Percentiles rank a stretch among this genome's conserved stretches.
Conservation (phyloP, 176 grass and related monocot species). For the Carex parvula region DNA sequence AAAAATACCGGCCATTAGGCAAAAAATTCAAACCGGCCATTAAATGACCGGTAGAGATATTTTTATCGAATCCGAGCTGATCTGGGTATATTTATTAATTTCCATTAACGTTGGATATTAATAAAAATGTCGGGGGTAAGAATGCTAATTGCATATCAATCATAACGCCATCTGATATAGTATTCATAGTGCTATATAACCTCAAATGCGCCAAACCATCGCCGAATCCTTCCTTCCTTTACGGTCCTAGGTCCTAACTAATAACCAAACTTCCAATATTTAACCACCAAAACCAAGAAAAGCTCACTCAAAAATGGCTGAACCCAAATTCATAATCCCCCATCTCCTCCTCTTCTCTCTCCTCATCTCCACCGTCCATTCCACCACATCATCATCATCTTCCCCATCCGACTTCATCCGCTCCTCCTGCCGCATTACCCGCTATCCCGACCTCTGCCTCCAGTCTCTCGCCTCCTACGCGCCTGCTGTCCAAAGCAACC, state of each 20-base stretch:
- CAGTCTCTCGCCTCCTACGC: constrained; percentile 63
- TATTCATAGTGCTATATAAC: neutral
- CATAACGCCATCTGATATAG: neutral
- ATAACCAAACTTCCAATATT: neutral
- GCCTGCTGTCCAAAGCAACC: constrained; percentile 45
- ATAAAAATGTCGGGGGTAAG: neutral
- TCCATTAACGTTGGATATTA: too few relatives aligned
- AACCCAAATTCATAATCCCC: neutral
- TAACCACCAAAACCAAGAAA: neutral
- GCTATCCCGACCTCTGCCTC: constrained; percentile 71
- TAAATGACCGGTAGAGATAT: too few relatives aligned
- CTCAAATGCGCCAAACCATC: neutral
- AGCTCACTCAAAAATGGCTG: neutral
- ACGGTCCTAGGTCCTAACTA: neutral
- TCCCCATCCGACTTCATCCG: constrained; percentile 55
- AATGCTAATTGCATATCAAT: neutral
- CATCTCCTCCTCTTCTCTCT: constrained; percentile 24
- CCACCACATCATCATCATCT: neutral
- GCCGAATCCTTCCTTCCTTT: neutral
- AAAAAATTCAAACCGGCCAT: too few relatives aligned
- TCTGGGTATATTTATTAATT: too few relatives aligned
- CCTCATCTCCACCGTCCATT: neutral
- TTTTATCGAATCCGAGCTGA: too few relatives aligned
- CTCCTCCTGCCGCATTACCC: constrained; percentile 67
- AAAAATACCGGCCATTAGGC: too few relatives aligned